Conservation (phyloP, 345 rosid genomes). For the Anastatica hierochuntica region DNA sequence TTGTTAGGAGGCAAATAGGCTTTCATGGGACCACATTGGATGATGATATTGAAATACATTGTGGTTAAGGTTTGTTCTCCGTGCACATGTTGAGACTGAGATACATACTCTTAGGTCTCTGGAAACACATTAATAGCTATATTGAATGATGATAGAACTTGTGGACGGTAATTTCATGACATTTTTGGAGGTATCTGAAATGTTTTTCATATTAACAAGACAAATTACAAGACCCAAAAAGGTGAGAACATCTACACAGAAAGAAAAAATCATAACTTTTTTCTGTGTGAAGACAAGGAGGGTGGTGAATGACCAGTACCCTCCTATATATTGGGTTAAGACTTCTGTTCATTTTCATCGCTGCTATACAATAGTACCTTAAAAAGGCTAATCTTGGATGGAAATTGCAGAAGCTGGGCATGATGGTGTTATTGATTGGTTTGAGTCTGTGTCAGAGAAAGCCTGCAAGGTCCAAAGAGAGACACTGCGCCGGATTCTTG, state of each 20-base stretch:
- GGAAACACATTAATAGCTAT: conserved; percentile 12
- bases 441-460: conserved; percentile 42
- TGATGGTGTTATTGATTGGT: conserved; percentile 58
- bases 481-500: conserved; percentile 64
- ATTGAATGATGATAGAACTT: not conserved
- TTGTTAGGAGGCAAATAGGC: not conserved
- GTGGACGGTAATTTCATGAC: conserved; percentile 21
- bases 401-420: conserved; percentile 12
- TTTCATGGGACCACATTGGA: conserved; percentile 24
- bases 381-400: conserved; percentile 14
- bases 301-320: conserved; percentile 12
- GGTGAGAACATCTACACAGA: conserved; percentile 19
- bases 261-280: not conserved
- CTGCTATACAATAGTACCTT: not conserved
- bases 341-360: conserved; percentile 3
- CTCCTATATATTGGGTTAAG: not conserved
- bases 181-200: conserved; percentile 15
- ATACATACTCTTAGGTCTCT: conserved; percentile 6
- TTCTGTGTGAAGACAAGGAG: not conserved
- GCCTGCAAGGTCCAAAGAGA: conserved; percentile 49
- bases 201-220: conserved; percentile 3
- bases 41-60: not conserved
- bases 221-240: conserved; percentile 8
- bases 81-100: conserved; percentile 14
- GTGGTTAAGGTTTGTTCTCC: conserved; percentile 22